Base-by-base conservation (phyloP, 2,329 filamentous ascomycete genomes). In the Alternaria sp. region DNA sequence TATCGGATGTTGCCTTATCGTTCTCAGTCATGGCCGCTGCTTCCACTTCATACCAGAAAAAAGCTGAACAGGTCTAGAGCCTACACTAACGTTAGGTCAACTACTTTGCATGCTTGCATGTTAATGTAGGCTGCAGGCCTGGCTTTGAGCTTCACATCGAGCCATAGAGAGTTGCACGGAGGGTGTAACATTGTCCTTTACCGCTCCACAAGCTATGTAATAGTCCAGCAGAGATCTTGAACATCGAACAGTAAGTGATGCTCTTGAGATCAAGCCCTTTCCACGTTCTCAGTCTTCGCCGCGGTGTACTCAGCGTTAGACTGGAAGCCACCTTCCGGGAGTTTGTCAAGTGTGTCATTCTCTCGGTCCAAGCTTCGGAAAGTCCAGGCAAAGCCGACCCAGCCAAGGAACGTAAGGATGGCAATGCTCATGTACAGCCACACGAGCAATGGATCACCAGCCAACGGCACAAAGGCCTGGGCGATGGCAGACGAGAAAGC, bases 331-430 rank as follows among this genome's bases (percentile, higher is more conserved):
- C 69, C 71, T 55, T 73, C 71, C 0, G 76, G 76, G 49, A 78
- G 66, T 64, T 74, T 71, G 52, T 78, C 76, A 19, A 77, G 74
- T n/a, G 57, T 15, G 47, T 79, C 76, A 25, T 79, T 75, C 55
- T 74, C 66, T 26, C 63, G 65, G 30, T 77, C 75, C 12, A 78
- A 64, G 13, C 61, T 52, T 26, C 74, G 69, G 52, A 74, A 78
- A 3, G 62, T 69, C 68, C 75, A 69, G 64, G 69, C 75, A 57
- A 78, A 78, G 7, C 65, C 68, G 15, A 69, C 19, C 51, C 73
- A 76, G 10, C 73, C 75, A 45, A 77, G 52, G 28, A 74, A 72
- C 0, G 74, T 71, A n/a, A 78, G 58, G 36, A 78, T 72, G 11
- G 76, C 74, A 55, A 78, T 76, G 3, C 67, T 65, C 17, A 68